These are phyloP conservation scores for Boletus subparvulus DNA, from an alignment of 768 basidiomycete genomes.

Conservation along the genomic window DNA sequence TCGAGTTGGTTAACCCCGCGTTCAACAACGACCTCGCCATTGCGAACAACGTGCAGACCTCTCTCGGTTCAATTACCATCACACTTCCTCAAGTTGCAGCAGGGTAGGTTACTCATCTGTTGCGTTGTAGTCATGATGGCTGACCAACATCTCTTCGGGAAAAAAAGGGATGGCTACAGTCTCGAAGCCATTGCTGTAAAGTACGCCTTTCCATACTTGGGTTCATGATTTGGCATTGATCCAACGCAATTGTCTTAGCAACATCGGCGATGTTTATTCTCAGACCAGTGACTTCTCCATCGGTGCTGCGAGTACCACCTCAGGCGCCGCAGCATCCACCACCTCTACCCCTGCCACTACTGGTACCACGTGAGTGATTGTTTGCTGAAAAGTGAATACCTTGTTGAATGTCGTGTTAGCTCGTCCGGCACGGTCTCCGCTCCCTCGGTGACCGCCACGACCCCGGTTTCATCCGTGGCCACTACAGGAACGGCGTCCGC, in stretches of 20 bases:
- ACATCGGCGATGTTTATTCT: conserved; percentile 48
- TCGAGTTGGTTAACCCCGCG: conserved; percentile 47
- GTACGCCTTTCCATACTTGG: conserved; percentile 20
- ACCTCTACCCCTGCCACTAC: not conserved
- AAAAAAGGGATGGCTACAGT: conserved; percentile 46
- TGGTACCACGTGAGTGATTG: conserved; percentile 13
- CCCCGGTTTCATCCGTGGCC: not conserved
- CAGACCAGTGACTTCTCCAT: conserved; percentile 44
- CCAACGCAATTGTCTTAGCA: conserved; percentile 16
- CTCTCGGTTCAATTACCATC: conserved; percentile 36
- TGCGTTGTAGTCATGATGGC: not conserved
- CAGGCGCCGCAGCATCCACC: conserved; percentile 14
- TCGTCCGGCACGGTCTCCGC: not conserved
- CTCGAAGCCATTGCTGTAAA: conserved; percentile 45
- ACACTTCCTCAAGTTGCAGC: conserved; percentile 46
- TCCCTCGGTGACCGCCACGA: conserved; percentile 11
- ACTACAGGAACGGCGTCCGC: conserved; percentile 2
- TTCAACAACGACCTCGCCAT: conserved; percentile 59
- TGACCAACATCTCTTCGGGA: not conserved
- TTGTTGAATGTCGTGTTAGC: conserved; percentile 2
- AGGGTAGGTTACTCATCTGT: conserved; percentile 33
- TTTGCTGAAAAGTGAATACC: fast-evolving
- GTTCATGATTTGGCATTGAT: not conserved
- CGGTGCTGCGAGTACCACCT: conserved; percentile 14
- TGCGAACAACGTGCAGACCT: conserved; percentile 50